These are phyloP conservation scores for Dactylonectria estremocensis DNA, from an alignment of 2,329 filamentous ascomycete species.

Conservation along the genomic window DNA sequence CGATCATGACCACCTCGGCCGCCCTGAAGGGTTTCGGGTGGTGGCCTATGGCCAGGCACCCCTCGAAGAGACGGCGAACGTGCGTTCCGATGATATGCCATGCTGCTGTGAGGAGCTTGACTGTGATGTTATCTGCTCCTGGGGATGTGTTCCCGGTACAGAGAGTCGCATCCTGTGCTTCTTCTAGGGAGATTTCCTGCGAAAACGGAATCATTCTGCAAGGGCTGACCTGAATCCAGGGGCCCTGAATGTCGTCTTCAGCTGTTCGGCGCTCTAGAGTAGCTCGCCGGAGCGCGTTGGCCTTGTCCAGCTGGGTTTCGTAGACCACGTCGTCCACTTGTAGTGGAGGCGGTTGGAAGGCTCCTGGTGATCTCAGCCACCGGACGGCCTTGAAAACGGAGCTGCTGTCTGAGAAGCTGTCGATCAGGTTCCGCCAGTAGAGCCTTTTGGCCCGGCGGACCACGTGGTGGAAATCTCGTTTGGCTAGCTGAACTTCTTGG, in stretches of 20 bases:
- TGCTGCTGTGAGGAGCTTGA: conserved; percentile 32
- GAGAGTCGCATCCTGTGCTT: conserved; percentile 34
- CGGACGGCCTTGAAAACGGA: too few species aligned
- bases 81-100: conserved; percentile 27
- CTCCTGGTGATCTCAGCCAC: conserved; percentile 3
- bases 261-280: conserved; percentile 34
- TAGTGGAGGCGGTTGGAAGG: conserved; percentile 36
- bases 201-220: conserved; percentile 31
- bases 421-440: conserved; percentile 15
- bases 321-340: conserved; percentile 33
- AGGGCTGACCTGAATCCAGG: conserved; percentile 25
- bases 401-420: too few species aligned
- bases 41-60: conserved; percentile 36
- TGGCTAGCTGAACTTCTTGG: conserved; percentile 30
- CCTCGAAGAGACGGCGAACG: conserved; percentile 34
- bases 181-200: conserved; percentile 31
- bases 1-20: conserved; percentile 45
- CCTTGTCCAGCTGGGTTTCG: conserved; percentile 36
- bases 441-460: conserved; percentile 27
- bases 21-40: conserved; percentile 39
- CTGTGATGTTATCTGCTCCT: conserved; percentile 39
- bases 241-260: conserved; percentile 32
- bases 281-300: conserved; percentile 32
- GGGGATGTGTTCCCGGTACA: conserved; percentile 40
- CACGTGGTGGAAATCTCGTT: conserved; percentile 24